Base-by-base conservation (phyloP, 1,284 basidiomycete species). In the Singerocomus inundabilis region DNA sequence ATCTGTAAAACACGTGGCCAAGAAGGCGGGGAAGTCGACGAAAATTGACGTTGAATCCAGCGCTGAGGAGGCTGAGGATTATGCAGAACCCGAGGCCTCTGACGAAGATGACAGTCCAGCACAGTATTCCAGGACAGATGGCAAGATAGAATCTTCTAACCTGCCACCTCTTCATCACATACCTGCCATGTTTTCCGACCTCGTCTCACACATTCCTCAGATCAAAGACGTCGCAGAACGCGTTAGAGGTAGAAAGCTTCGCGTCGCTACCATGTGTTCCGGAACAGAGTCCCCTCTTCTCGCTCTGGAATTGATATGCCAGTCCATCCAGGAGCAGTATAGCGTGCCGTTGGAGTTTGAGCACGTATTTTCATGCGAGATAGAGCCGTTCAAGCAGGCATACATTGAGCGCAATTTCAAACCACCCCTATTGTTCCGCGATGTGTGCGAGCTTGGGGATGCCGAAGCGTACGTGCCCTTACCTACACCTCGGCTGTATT, bases 301-400 rank as follows among this genome's bases (percentile, higher is more conserved):
- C 16, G 95, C 94, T 9, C 76, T 98, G 33, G 86, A 91, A 36
- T 75, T 97, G 58, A 92, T 97, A 43, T 83, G 77, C 63, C 84
- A 79, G 63, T 78, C 86, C 3, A 82, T 96, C 52, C 70, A 82
- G 42, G 81, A 84, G n/a, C 83, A 87, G 54, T 82, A 84, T 59
- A 80, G 74, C 2, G 63, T 88, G 36, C 73, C 79, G 1, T 72
- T 97, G 43, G 79, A 86, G 31, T 75, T 94, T 53, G 86, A 96
- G 61, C 95, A 98, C 69, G 92, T 97, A 46, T 98, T 98, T 70
- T 97, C 94, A 0, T 97, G 94, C 70, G 94, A 98, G 71, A 97
- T 98, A 55, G 95, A 97, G 66, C 94, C 95, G 2, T 98, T 95
- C 80, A 98, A 98, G 70, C 94, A 98, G 68, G 94, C 94, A 0